These are phyloP conservation scores for Abrus pulchellus DNA, from an alignment of 306 rosid genomes.

Conservation along the genomic window DNA sequence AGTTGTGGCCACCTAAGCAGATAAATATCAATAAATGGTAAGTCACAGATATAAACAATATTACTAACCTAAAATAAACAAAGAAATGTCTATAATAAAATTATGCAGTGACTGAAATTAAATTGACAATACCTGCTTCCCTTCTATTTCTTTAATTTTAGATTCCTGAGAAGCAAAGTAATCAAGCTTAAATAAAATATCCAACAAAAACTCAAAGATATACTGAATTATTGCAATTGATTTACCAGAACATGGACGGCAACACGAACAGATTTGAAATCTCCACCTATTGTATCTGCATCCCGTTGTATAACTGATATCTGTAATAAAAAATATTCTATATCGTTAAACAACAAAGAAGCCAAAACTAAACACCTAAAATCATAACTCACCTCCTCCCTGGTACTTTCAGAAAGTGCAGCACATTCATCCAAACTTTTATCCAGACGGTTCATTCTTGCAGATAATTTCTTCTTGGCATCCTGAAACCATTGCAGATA, in stretches of 20 bases:
- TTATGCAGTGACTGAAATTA: slow-evolving; percentile 6
- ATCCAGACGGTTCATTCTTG: slow-evolving; percentile 69
- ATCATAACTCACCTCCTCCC: slow-evolving; percentile 64
- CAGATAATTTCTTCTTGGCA: slow-evolving; percentile 67
- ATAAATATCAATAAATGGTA: slow-evolving; percentile 30
- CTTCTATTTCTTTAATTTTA: slow-evolving; percentile 74
- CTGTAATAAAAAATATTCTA: slow-evolving; percentile 54
- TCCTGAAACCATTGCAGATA: slow-evolving; percentile 63
- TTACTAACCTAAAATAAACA: background rate
- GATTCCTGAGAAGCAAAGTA: slow-evolving; percentile 66
- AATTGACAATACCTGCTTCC: slow-evolving; percentile 75
- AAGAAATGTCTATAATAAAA: slow-evolving; percentile 21
- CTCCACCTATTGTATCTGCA: slow-evolving; percentile 57
- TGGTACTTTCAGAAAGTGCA: slow-evolving; percentile 56
- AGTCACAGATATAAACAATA: slow-evolving; percentile 41
- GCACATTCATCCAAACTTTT: slow-evolving; percentile 65
- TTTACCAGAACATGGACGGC: slow-evolving; percentile 73
- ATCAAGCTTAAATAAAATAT: slow-evolving; percentile 42
- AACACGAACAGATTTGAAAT: slow-evolving; percentile 60
- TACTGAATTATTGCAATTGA: slow-evolving; percentile 29
- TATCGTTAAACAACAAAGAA: slow-evolving; percentile 31
- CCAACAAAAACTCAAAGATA: slow-evolving; percentile 17
- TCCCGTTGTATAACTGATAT: slow-evolving; percentile 59
- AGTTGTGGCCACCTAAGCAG: slow-evolving; percentile 63
- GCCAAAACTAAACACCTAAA: slow-evolving; percentile 24